Evolutionary conservation across 2,329 filamentous ascomycete genomes (phyloP), one percentile per base, ranked within the genome.

Genomic region (Dactylellina parvicollis): DNA sequence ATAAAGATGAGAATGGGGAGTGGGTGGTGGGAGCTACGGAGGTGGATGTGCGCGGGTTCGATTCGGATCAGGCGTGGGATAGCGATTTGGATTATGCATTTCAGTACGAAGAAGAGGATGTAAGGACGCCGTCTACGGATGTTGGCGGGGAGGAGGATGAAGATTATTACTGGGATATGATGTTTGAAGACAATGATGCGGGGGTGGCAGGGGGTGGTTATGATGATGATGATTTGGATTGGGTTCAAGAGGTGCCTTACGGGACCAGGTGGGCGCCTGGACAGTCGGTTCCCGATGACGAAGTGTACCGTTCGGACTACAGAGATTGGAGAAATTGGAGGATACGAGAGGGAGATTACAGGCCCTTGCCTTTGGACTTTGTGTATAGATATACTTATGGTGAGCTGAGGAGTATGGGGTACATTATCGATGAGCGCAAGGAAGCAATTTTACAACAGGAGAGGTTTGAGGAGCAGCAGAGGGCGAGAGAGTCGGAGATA

Each of bases 311-410:
- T 7, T 4, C 22, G 1, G 32, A 40, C 4, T 65, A 28, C 40
- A 56, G 50, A 22, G 30, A 65, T 56, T 65, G 61, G 61, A 56
- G 61, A n/a, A 65, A 65, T 32, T 36, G 34, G n/a, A 56, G 49
- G 50, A 49, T 49, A 12, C 28, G 28, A 8, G 22, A n/a, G 12
- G 61, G 61, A 30, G 50, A 56, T 40, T 65, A 65, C 24, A 56
- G 50, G n/a, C 3, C 28, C 5, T 49, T 65, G 9, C 20, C 61
- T 1, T 38, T 20, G 20, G 22, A 49, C 2, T 40, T 56, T 32
- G 40, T 40, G 14, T 8, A 49, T 20, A 20, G 14, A 14, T 55
- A 65, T 24, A 4, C 26, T 12, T 26, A 42, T 22, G 26, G 26
- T 10, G 16, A 55, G 16, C 36, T 65, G 34, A 28, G 18, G 18